These are phyloP conservation scores for Aspergillus carlsbadensis DNA, from an alignment of 495 filamentous ascomycete genomes.

Conservation along the genomic window DNA sequence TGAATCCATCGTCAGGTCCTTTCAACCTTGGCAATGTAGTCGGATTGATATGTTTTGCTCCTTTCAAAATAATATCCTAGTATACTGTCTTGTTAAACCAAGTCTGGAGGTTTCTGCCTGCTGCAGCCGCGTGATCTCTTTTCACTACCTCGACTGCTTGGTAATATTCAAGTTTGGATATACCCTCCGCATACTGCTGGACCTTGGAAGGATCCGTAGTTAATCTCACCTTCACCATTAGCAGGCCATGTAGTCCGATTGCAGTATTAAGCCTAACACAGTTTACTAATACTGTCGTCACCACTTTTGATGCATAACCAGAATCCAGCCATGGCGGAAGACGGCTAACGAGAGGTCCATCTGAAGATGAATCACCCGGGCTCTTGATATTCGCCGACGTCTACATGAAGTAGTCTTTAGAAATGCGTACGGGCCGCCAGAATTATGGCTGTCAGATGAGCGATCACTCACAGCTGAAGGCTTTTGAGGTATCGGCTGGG, in stretches of 20 bases:
- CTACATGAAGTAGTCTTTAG: too few species aligned
- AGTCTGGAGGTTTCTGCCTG: neutral
- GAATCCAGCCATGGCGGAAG: too few species aligned
- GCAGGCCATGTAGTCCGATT: neutral
- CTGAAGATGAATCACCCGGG: too few species aligned
- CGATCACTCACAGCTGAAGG: too few species aligned
- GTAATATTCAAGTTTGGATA: slow-evolving; percentile 6
- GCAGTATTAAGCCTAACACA: slow-evolving; percentile 6
- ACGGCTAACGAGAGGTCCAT: too few species aligned
- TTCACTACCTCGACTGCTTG: slow-evolving; percentile 3
- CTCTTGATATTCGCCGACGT: too few species aligned
- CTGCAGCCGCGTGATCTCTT: neutral
- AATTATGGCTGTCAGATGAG: too few species aligned
- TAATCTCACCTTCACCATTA: neutral
- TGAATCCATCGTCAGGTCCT: slow-evolving; percentile 6
- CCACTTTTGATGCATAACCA: slow-evolving; percentile 5
- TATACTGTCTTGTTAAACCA: slow-evolving; percentile 7
- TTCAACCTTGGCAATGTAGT: neutral
- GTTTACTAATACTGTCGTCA: slow-evolving; percentile 5
- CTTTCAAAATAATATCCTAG: slow-evolving; percentile 11
- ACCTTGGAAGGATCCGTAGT: slow-evolving; percentile 1
- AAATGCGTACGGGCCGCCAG: too few species aligned
- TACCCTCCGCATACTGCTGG: neutral
- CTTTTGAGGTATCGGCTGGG: too few species aligned
- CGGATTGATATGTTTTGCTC: slow-evolving; percentile 2